phyloP scores from a whole-genome alignment of 192 early-diverging fungal species.

The Backusella parvicylindrica region DNA sequence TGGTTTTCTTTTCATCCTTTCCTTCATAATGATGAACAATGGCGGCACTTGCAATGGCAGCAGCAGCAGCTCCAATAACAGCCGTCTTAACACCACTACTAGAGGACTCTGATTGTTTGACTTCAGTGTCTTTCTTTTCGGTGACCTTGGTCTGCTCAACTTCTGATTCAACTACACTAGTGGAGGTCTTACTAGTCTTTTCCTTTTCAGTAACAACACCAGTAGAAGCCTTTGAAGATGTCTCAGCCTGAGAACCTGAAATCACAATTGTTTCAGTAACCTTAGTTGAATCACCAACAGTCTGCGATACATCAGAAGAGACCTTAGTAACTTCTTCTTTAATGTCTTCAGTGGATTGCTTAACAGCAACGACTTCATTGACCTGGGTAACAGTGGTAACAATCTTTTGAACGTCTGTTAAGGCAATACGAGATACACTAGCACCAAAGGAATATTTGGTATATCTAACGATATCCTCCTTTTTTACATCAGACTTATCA shows the following conservation, averaged over 20 bases:
- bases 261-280: neutral
- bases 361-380: neutral
- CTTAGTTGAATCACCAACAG: neutral
- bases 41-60: slow-evolving; percentile 7
- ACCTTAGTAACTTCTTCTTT: neutral
- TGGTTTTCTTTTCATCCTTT: slow-evolving; percentile 12
- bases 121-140: neutral
- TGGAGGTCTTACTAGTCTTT: neutral
- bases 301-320: neutral
- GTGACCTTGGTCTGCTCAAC: slow-evolving; percentile 1
- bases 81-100: neutral
- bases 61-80: slow-evolving; percentile 14
- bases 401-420: slow-evolving; percentile 6
- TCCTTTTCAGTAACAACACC: neutral
- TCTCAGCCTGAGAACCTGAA: neutral
- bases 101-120: neutral
- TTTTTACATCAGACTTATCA: neutral
- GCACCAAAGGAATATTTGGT: slow-evolving; percentile 11
- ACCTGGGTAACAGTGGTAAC: neutral
- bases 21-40: slow-evolving; percentile 11
- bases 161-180: neutral
- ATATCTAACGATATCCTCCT: slow-evolving; percentile 10
- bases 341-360: neutral
- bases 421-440: neutral
- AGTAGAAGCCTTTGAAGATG: neutral